A percentile compares a stretch with the other conserved stretches of the same genome.
These are phyloP conservation scores for Lobulomyces angularis DNA, from an alignment of 192 early-diverging fungal species.

Conservation along the genomic window DNA sequence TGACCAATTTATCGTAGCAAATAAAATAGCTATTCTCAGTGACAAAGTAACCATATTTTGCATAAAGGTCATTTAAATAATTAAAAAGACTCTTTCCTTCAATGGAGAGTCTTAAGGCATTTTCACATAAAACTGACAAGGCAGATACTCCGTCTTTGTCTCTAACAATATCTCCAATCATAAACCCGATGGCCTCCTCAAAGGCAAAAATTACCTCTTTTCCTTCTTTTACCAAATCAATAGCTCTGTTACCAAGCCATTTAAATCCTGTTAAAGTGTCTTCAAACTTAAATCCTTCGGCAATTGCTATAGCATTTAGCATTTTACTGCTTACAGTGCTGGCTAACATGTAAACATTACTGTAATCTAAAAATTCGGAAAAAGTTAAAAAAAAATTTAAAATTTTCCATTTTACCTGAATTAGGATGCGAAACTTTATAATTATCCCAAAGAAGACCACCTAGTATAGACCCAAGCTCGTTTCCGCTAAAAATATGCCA, in stretches of 20 bases:
- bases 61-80: constrained; percentile 63
- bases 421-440: constrained; percentile 17
- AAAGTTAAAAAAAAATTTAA: not conserved
- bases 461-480: constrained; percentile 76
- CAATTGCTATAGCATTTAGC: constrained; percentile 56
- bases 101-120: constrained; percentile 51
- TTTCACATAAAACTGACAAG: constrained; percentile 64
- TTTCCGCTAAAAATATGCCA: constrained; percentile 83
- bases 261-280: constrained; percentile 95
- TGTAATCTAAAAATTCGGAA: too few relatives aligned
- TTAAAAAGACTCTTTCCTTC: constrained; percentile 44
- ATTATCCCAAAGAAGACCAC: constrained; percentile 46
- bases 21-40: constrained; percentile 82
- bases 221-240: constrained; percentile 50
- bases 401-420: too few relatives aligned
- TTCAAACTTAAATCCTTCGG: constrained; percentile 69
- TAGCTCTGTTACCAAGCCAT: constrained; percentile 79
- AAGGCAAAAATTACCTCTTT: constrained; percentile 69
- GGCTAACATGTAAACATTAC: constrained; percentile 64
- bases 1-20: constrained; percentile 60
- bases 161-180: constrained; percentile 59
- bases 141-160: constrained; percentile 93
- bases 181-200: constrained; percentile 87
- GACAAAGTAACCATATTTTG: constrained; percentile 71
- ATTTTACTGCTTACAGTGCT: constrained; percentile 82